These are phyloP conservation scores for Senecio squalidus DNA, from an alignment of 140 eudicot species.

Conservation along the genomic window DNA sequence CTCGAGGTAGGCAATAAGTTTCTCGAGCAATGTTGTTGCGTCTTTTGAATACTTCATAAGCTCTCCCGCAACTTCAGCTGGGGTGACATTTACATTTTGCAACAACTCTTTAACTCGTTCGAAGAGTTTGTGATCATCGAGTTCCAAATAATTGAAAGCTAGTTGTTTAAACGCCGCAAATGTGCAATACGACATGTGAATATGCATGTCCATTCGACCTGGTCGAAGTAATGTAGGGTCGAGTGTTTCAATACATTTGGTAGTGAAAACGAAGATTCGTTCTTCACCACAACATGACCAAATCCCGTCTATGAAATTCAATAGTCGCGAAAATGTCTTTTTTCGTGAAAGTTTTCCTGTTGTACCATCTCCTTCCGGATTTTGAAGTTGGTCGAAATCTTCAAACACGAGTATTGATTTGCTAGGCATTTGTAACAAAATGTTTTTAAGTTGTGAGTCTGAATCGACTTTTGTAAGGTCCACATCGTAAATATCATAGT, in stretches of 20 bases:
- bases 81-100: slow-evolving; percentile 31
- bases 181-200: slow-evolving; percentile 49
- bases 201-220: slow-evolving; percentile 53
- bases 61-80: slow-evolving; percentile 41
- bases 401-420: slow-evolving; percentile 51
- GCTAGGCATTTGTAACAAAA: slow-evolving; percentile 33
- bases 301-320: slow-evolving; percentile 46
- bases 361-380: background rate
- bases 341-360: background rate
- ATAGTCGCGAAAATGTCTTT: slow-evolving; percentile 24
- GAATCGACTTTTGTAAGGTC: slow-evolving; percentile 22
- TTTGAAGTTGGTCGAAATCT: slow-evolving; percentile 40
- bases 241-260: slow-evolving; percentile 31
- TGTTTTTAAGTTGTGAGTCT: slow-evolving; percentile 34
- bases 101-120: slow-evolving; percentile 23
- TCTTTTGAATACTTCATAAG: slow-evolving; percentile 29
- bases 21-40: slow-evolving; percentile 20
- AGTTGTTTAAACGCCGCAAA: slow-evolving; percentile 35
- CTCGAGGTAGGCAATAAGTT: slow-evolving; percentile 27
- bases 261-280: slow-evolving; percentile 40
- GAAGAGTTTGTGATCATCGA: slow-evolving; percentile 30
- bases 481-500: slow-evolving; percentile 38
- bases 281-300: slow-evolving; percentile 59
- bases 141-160: slow-evolving; percentile 36
- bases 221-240: slow-evolving; percentile 44